A percentile compares a stretch with the other conserved stretches of the same genome.
phyloP scores from a whole-genome alignment of 106 monocot genomes.

The Dioscorea dumetorum region DNA sequence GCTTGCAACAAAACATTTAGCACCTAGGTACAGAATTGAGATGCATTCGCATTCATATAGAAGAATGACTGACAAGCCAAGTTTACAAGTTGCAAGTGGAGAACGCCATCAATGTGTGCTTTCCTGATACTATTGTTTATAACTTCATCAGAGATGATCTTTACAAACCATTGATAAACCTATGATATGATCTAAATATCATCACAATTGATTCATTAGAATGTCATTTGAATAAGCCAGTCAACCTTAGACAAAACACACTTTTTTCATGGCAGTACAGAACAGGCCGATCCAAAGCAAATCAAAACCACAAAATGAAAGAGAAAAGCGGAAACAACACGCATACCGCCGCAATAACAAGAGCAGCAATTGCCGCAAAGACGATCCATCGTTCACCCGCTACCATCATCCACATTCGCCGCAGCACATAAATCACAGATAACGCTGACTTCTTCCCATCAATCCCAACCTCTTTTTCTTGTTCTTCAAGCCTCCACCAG shows the following conservation, averaged over 20 bases:
- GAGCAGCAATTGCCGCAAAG: conserved; percentile 37
- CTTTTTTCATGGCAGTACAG: background rate
- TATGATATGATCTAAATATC: too few species aligned
- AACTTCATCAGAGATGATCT: too few species aligned
- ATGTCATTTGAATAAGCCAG: background rate
- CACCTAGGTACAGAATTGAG: too few species aligned
- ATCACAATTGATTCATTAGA: background rate
- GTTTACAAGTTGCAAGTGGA: too few species aligned
- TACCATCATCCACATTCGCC: conserved; percentile 56
- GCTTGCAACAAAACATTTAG: too few species aligned
- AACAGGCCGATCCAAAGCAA: background rate
- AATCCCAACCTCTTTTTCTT: conserved; percentile 8
- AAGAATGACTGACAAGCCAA: too few species aligned
- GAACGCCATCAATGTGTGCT: too few species aligned
- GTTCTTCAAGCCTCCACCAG: conserved; percentile 39
- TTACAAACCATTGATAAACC: too few species aligned
- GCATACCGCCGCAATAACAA: conserved; percentile 39
- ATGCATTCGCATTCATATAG: too few species aligned
- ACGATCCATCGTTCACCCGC: conserved; percentile 42
- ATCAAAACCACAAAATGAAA: background rate
- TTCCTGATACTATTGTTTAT: too few species aligned
- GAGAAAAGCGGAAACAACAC: background rate
- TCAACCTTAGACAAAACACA: background rate
- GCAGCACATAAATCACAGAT: conserved; percentile 15
- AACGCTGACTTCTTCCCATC: conserved; percentile 14